These are phyloP conservation scores for Polygonum aviculare DNA, from an alignment of 148 eudicot genomes.

Conservation along the genomic window DNA sequence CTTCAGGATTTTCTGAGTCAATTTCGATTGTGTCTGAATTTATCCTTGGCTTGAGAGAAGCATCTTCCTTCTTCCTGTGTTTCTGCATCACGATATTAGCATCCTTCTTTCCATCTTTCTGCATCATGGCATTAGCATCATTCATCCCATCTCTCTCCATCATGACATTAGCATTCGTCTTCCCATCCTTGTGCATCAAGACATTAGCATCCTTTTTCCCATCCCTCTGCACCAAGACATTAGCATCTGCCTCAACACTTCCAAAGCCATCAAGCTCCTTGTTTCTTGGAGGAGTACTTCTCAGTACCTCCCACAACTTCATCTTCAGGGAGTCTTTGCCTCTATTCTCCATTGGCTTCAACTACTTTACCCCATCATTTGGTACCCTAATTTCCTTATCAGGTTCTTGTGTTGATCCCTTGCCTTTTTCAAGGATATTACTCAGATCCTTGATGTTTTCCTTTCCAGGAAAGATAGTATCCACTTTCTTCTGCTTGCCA, in stretches of 20 bases:
- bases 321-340: slow-evolving; percentile 30
- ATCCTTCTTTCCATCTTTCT: slow-evolving; percentile 7
- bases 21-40: slow-evolving; percentile 72
- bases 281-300: slow-evolving; percentile 43
- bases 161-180: slow-evolving; percentile 21
- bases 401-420: slow-evolving; percentile 22
- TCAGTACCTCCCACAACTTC: slow-evolving; percentile 73
- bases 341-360: slow-evolving; percentile 27
- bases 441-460: neutral
- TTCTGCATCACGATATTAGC: slow-evolving; percentile 24
- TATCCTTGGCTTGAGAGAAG: slow-evolving; percentile 5
- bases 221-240: slow-evolving; percentile 21
- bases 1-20: slow-evolving; percentile 51
- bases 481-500: neutral
- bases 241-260: slow-evolving; percentile 22
- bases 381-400: slow-evolving; percentile 21
- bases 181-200: slow-evolving; percentile 19
- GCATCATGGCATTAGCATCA: slow-evolving; percentile 20
- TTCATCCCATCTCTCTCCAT: no score
- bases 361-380: slow-evolving; percentile 23
- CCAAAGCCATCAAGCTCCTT: slow-evolving; percentile 23
- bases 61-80: slow-evolving; percentile 19
- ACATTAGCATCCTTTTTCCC: slow-evolving; percentile 22
- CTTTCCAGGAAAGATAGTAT: neutral
- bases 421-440: slow-evolving; percentile 15